Evolutionary conservation across 495 filamentous ascomycete species (phyloP).

Genomic region (Penicillium verhagenii): DNA sequence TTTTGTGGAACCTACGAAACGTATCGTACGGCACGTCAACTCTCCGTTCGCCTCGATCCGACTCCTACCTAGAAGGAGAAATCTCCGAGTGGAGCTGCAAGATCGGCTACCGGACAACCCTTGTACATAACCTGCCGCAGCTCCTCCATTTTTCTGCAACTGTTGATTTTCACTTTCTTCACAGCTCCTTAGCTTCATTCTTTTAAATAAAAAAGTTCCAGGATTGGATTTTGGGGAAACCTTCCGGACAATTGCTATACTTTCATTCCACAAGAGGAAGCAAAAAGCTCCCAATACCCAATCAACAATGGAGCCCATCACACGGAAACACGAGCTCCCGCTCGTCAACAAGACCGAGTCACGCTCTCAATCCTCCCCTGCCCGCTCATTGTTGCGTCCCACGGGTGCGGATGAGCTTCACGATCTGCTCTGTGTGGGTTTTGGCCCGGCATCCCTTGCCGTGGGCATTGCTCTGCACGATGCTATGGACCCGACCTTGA

Average conservation of each 20-base stretch:
- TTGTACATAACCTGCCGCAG: constrained; percentile 16
- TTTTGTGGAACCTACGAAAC: constrained; percentile 6
- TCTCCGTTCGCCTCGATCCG: constrained; percentile 18
- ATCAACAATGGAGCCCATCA: constrained; percentile 22
- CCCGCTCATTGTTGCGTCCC: constrained; percentile 24
- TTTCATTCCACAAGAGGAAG: background rate
- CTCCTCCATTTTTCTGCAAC: background rate
- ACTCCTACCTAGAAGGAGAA: constrained; percentile 8
- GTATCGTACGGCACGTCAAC: constrained; percentile 17
- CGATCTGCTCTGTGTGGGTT: constrained; percentile 88
- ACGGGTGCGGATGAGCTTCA: constrained; percentile 57
- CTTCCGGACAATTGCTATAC: background rate
- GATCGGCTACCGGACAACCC: constrained; percentile 1
- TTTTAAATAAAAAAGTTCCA: background rate
- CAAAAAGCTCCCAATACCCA: background rate
- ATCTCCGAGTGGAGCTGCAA: constrained; percentile 12
- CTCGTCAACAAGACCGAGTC: constrained; percentile 18
- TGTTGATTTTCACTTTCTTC: constrained; percentile 7
- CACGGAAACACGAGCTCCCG: constrained; percentile 23
- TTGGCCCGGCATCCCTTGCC: constrained; percentile 90
- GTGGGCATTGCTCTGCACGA: constrained; percentile 90
- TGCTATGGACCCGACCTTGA: constrained; percentile 43
- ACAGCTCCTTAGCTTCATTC: constrained; percentile 9
- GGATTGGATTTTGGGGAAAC: background rate
- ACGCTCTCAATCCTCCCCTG: constrained; percentile 11